These are phyloP conservation scores for Penicillium psychrosexuale DNA, from an alignment of 2,329 filamentous ascomycete species.

Conservation along the genomic window DNA sequence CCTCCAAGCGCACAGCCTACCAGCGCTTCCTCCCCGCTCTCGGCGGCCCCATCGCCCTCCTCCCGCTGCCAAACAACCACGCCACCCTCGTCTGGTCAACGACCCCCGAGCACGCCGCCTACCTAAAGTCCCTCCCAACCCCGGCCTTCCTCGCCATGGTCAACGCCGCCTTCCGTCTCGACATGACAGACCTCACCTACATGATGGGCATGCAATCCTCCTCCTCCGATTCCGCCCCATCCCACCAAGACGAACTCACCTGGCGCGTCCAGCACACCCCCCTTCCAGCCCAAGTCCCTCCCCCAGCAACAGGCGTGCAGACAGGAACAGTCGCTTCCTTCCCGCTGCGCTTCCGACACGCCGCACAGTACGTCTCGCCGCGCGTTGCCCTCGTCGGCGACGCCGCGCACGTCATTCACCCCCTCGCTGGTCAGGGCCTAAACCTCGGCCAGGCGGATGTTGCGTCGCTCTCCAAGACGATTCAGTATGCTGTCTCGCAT, in stretches of 20 bases:
- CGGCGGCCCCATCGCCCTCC: constrained; percentile 78
- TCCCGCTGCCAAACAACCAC: constrained; percentile 79
- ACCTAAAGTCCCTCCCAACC: constrained; percentile 70
- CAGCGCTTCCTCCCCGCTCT: constrained; percentile 86
- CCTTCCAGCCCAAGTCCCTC: constrained; percentile 58
- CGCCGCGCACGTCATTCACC: constrained; percentile 91
- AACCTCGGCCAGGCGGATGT: constrained; percentile 93
- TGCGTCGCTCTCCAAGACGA: constrained; percentile 69
- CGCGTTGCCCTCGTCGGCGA: constrained; percentile 91
- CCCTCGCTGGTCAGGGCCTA: constrained; percentile 87
- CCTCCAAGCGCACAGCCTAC: constrained; percentile 70
- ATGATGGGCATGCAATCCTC: constrained; percentile 65
- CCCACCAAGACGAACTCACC: constrained; percentile 69
- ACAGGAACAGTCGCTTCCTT: constrained; percentile 81
- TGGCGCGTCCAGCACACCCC: constrained; percentile 77
- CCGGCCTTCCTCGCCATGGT: constrained; percentile 80
- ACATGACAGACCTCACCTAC: constrained; percentile 74
- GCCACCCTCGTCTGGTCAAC: constrained; percentile 95
- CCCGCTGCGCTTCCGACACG: constrained; percentile 85
- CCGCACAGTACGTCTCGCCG: constrained; percentile 87
- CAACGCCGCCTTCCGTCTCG: constrained; percentile 87
- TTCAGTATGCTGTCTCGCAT: constrained; percentile 72
- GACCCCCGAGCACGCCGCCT: constrained; percentile 71
- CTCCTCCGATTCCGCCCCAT: constrained; percentile 15
- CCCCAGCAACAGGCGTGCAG: constrained; percentile 67